Percentiles rank a stretch among this genome's conserved stretches.
Evolutionary conservation across 495 filamentous ascomycete species (phyloP).

Genomic region (Aspergillus kassunensis): DNA sequence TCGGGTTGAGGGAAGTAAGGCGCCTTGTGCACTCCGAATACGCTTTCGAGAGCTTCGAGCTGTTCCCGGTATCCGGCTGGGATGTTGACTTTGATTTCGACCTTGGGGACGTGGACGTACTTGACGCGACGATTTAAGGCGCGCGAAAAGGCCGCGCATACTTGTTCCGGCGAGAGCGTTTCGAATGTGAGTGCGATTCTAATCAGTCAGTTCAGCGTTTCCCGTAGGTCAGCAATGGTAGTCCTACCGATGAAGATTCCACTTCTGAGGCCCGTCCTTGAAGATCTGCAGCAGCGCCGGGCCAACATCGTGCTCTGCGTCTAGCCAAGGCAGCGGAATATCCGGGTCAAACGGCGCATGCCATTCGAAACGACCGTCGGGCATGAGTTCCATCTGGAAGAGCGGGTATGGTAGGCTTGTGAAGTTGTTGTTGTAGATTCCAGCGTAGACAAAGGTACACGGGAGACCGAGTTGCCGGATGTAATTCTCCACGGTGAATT

Average conservation of each 20-base stretch:
- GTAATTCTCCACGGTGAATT: constrained; percentile 89
- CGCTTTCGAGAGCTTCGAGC: constrained; percentile 62
- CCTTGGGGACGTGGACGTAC: constrained; percentile 67
- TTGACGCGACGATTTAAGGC: constrained; percentile 73
- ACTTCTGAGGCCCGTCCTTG: constrained; percentile 85
- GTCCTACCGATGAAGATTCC: constrained; percentile 72
- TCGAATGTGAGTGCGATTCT: constrained; percentile 93
- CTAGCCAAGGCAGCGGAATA: constrained; percentile 87
- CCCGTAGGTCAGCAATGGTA: background rate
- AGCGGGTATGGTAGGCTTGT: constrained; percentile 88
- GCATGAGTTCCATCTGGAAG: constrained; percentile 84
- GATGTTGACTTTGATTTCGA: constrained; percentile 81
- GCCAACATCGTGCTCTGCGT: constrained; percentile 94
- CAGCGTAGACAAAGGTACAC: constrained; percentile 89
- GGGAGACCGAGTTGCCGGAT: constrained; percentile 77
- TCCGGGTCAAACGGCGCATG: constrained; percentile 90
- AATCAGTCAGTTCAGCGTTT: constrained; percentile 8
- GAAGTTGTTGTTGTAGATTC: constrained; percentile 99
- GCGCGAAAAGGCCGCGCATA: constrained; percentile 70
- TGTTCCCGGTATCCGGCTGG: constrained; percentile 89
- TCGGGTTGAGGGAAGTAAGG: constrained; percentile 60
- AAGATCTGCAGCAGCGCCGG: constrained; percentile 93
- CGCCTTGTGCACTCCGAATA: constrained; percentile 59
- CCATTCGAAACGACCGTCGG: constrained; percentile 87
- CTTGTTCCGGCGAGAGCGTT: constrained; percentile 77